phyloP scores from a whole-genome alignment of 2,329 filamentous ascomycete species.

The Neurospora sp. region DNA sequence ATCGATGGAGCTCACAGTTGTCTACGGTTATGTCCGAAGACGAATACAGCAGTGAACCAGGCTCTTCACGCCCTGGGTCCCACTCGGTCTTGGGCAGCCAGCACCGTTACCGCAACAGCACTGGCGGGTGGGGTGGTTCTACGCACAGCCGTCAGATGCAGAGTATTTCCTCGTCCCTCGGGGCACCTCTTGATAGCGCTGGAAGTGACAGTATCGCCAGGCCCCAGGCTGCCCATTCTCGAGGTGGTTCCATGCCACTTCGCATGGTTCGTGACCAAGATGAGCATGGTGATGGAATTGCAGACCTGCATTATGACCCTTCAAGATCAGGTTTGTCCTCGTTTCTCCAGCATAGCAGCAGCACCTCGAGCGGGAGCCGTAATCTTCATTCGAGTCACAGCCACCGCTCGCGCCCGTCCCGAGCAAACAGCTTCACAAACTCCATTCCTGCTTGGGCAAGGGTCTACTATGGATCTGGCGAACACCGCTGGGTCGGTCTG shows the following conservation, averaged over 20 bases:
- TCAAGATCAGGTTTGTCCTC: conserved; percentile 45
- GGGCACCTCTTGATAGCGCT: conserved; percentile 31
- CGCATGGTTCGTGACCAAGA: conserved; percentile 48
- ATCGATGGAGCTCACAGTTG: conserved; percentile 55
- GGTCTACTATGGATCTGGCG: conserved; percentile 63
- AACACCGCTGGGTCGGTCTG: conserved; percentile 41
- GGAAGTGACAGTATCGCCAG: conserved; percentile 38
- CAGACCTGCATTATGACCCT: conserved; percentile 46
- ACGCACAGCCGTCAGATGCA: conserved; percentile 43
- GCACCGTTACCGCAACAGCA: conserved; percentile 32
- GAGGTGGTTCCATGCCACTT: conserved; percentile 29
- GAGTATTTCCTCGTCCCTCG: conserved; percentile 47
- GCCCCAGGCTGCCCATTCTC: conserved; percentile 35
- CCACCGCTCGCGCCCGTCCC: conserved; percentile 31
- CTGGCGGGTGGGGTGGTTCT: conserved; percentile 35
- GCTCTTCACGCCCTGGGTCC: conserved; percentile 38
- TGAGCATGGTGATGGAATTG: conserved; percentile 54
- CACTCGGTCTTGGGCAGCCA: conserved; percentile 25
- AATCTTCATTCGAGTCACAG: conserved; percentile 38
- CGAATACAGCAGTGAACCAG: conserved; percentile 41
- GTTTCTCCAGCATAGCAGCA: conserved; percentile 31
- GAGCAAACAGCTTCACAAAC: conserved; percentile 34
- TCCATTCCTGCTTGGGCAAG: conserved; percentile 47
- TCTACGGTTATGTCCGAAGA: conserved; percentile 56
- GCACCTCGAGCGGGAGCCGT: conserved; percentile 32